Conservation (phyloP, 148 eudicot species). For the Chenopodium quinoa region DNA sequence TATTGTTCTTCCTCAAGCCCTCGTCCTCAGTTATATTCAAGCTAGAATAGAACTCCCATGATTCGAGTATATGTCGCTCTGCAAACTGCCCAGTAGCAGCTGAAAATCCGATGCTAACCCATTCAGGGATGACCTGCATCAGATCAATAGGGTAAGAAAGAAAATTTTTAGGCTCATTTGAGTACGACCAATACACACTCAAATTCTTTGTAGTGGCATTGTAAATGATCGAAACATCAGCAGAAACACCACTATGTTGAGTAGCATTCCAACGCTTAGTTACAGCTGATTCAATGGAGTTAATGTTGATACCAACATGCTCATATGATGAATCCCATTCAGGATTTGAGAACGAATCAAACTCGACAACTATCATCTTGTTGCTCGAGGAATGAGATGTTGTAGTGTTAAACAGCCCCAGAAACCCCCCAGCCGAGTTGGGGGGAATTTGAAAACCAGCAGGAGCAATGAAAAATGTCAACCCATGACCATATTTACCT, state of each 20-base stretch:
- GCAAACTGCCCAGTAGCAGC: slow-evolving; percentile 29
- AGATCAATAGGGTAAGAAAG: slow-evolving; percentile 47
- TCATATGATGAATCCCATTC: slow-evolving; percentile 48
- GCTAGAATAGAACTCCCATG: slow-evolving; percentile 38
- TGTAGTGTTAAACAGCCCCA: slow-evolving; percentile 52
- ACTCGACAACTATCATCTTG: slow-evolving; percentile 45
- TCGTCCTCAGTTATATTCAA: not conserved
- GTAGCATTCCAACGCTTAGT: slow-evolving; percentile 44
- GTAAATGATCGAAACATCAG: slow-evolving; percentile 45
- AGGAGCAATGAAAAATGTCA: slow-evolving; percentile 50
- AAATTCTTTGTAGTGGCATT: slow-evolving; percentile 35
- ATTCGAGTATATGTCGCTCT: slow-evolving; percentile 32
- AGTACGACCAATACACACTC: slow-evolving; percentile 47
- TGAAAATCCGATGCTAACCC: slow-evolving; percentile 53
- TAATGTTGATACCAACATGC: slow-evolving; percentile 55
- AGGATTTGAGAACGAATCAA: slow-evolving; percentile 38
- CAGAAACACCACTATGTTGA: slow-evolving; percentile 33
- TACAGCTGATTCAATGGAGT: slow-evolving; percentile 38
- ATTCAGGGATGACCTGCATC: slow-evolving; percentile 34
- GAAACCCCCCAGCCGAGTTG: slow-evolving; percentile 45
- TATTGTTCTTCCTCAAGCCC: not conserved
- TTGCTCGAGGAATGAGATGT: slow-evolving; percentile 24
- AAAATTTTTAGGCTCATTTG: not conserved
- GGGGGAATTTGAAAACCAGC: slow-evolving; percentile 44
- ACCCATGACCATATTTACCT: slow-evolving; percentile 38